Percentiles rank a stretch among this genome's conserved stretches.
phyloP scores from a whole-genome alignment of 768 basidiomycete genomes.

The Floccularia luteovirens region DNA sequence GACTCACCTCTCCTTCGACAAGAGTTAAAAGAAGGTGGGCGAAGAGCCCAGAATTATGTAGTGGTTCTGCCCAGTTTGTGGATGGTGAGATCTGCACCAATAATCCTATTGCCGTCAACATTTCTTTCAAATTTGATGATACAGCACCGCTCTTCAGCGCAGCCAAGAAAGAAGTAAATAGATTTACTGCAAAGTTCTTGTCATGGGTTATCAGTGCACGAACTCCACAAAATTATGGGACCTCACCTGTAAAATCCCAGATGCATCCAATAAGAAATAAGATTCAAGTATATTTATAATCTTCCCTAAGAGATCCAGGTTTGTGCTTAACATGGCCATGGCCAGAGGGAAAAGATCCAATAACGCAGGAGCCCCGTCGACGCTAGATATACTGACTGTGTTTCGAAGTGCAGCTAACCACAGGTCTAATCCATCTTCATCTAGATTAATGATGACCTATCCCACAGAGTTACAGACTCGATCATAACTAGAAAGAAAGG shows the following conservation, averaged over 20 bases:
- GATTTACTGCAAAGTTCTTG: slow-evolving; percentile 45
- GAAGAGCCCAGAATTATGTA: slow-evolving; percentile 75
- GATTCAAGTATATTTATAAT: slow-evolving; percentile 64
- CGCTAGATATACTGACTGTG: slow-evolving; percentile 40
- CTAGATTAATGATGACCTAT: slow-evolving; percentile 62
- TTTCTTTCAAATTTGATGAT: slow-evolving; percentile 48
- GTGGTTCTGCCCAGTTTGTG: slow-evolving; percentile 58
- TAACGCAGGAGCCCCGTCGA: slow-evolving; percentile 41
- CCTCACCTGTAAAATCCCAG: slow-evolving; percentile 53
- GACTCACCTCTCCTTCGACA: slow-evolving; percentile 58
- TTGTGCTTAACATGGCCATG: slow-evolving; percentile 50
- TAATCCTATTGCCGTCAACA: slow-evolving; percentile 52
- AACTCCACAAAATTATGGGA: neutral
- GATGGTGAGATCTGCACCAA: slow-evolving; percentile 60
- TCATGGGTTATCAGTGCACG: neutral
- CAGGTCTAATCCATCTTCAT: slow-evolving; percentile 69
- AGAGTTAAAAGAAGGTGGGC: slow-evolving; percentile 49
- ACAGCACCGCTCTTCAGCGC: slow-evolving; percentile 44
- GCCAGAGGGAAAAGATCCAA: slow-evolving; percentile 60
- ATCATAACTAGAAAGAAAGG: neutral
- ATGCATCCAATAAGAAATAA: slow-evolving; percentile 69
- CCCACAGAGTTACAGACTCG: slow-evolving; percentile 7
- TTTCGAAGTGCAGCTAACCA: slow-evolving; percentile 72
- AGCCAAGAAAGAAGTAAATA: slow-evolving; percentile 50
- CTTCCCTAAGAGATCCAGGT: slow-evolving; percentile 70